Evolutionary conservation across 73 alveolate genomes (phyloP).

Genomic region (Paramecium bursaria): DNA sequence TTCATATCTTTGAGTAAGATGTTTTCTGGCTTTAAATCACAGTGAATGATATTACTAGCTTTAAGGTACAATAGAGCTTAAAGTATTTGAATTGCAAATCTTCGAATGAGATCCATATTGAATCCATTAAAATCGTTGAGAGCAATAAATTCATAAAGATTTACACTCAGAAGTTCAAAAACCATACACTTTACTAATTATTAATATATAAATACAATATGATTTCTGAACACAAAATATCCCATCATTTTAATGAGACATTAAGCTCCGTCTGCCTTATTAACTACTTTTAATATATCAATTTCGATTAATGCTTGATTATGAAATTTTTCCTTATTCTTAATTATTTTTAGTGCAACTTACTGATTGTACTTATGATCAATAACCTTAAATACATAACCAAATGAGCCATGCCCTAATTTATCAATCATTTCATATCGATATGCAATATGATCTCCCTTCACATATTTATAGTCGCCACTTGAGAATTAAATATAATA

Average conservation of each 20-base stretch:
- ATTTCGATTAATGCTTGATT: constrained; percentile 86
- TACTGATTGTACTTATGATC: constrained; percentile 83
- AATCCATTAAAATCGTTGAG: constrained; percentile 87
- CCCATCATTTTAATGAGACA: constrained; percentile 76
- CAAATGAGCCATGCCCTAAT: constrained; percentile 96
- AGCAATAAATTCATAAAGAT: constrained; percentile 90
- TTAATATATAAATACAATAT: constrained; percentile 76
- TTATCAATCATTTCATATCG: constrained; percentile 87
- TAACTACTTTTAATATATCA: constrained; percentile 76
- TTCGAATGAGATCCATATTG: constrained; percentile 81
- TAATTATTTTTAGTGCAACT: constrained; percentile 88
- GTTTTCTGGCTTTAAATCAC: constrained; percentile 94
- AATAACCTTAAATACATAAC: constrained; percentile 83
- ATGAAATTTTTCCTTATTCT: constrained; percentile 76
- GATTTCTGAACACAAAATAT: constrained; percentile 83
- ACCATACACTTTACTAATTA: constrained; percentile 72
- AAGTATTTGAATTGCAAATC: constrained; percentile 90
- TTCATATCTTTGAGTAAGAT: constrained; percentile 79
- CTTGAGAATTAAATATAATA: constrained; percentile 42
- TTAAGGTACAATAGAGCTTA: constrained; percentile 76
- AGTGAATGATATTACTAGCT: constrained; percentile 79
- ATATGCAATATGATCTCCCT: constrained; percentile 87
- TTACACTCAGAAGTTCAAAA: constrained; percentile 79
- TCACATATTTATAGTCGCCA: constrained; percentile 80
- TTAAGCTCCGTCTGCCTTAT: constrained; percentile 63